Base-by-base conservation (phyloP, 2,329 filamentous ascomycete species). In the Taxawa tesnikishii region DNA sequence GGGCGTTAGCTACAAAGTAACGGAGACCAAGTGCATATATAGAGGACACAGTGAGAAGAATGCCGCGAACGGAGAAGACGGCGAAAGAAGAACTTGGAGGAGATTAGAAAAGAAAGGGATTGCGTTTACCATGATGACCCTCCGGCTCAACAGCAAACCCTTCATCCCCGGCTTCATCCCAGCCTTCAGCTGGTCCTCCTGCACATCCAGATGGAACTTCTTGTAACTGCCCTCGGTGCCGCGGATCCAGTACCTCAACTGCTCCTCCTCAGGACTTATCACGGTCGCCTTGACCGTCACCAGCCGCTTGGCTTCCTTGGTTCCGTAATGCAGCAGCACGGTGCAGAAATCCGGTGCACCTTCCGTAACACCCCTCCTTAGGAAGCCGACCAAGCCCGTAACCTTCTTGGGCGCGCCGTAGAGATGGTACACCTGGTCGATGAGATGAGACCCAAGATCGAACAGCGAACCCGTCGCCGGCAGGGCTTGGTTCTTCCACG, bases 221-320 rank as follows among this genome's bases (percentile, higher is more conserved):
- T 72, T 78, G 56, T 78, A 88, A 48, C 71, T 80, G 1, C 79
- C 83, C 55, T 77, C 75, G 12, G 72, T 72, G 14, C 83, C 83
- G 15, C 81, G 65, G 7, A 87, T 65, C 81, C 82, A 87, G 63
- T 77, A 88, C 24, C 82, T 63, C 37, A 79, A 62, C 60, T 88
- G 82, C 39, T 70, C 62, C 15, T 62, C 62, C 55, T 87, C 81
- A 3, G 72, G 70, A 49, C 74, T 81, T 30, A 83, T 62, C 14
- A 80, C 70, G 26, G 68, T 72, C 36, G 77, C 78, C 50, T 82
- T 80, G 29, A 75, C 73, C 28, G 77, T 77, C 8, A 75, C 81
- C 28, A 83, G 53, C 40, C 79, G 57, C 5, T 75, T 75, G 25
- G 63, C 55, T 10, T 58, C 58, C 16, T 28, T 24, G 4, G 16